Evolutionary conservation across 306 rosid genomes (phyloP).

Genomic region (Corylus avellana): DNA sequence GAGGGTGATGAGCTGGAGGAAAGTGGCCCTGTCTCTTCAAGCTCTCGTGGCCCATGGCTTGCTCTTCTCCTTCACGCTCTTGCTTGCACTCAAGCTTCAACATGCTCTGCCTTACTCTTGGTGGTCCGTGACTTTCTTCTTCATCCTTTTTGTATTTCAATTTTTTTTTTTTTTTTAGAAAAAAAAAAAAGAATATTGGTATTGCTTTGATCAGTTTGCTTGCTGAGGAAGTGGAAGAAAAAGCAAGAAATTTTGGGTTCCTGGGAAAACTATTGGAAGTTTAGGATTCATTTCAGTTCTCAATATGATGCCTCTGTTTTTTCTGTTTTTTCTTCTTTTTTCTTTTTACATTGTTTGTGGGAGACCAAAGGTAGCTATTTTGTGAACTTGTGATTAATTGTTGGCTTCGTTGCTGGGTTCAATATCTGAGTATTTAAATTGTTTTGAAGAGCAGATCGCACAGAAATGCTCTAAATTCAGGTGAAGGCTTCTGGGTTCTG

Average conservation of each 20-base stretch:
- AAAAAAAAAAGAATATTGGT: not conserved
- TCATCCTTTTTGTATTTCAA: not conserved
- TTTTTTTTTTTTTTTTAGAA: not conserved
- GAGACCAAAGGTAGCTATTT: constrained; percentile 20
- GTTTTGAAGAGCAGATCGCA: constrained; percentile 8
- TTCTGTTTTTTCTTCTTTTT: not conserved
- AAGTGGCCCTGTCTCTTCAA: constrained; percentile 64
- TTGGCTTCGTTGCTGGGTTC: constrained; percentile 23
- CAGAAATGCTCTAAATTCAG: constrained; percentile 13
- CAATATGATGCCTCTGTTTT: not conserved
- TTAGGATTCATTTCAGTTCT: not conserved
- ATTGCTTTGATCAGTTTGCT: not conserved
- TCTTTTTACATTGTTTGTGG: constrained; percentile 4
- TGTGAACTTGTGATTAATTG: constrained; percentile 11
- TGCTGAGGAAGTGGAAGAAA: constrained; percentile 17
- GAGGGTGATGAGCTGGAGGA: constrained; percentile 81
- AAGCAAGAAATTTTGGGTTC: not conserved
- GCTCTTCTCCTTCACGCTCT: constrained; percentile 69
- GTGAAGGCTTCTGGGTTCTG: not conserved
- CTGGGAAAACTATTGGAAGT: not conserved
- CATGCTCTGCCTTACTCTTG: constrained; percentile 48
- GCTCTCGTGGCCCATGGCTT: constrained; percentile 65
- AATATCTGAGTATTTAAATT: constrained; percentile 18
- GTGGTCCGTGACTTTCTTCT: constrained; percentile 58
- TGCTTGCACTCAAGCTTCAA: constrained; percentile 71